Percentiles rank a stretch among this genome's conserved stretches.
Conservation (phyloP, 176 grass and related monocot genomes). For the Cymbopogon citratus region DNA sequence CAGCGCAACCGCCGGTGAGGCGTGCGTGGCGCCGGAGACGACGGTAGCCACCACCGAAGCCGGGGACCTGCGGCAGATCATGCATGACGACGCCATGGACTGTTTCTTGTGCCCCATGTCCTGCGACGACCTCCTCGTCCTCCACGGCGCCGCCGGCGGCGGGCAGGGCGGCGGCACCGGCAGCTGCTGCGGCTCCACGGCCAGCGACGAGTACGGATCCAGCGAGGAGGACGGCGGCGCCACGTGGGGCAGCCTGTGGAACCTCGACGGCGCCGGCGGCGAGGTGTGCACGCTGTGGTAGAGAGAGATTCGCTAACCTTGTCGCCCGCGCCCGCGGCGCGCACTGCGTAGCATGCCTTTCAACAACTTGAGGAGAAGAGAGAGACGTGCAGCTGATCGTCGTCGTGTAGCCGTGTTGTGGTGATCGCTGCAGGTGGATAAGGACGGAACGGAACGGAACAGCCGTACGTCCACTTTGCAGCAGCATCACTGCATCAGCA, state of each 20-base stretch:
- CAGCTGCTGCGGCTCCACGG: conserved; percentile 37
- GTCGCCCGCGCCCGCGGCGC: no score
- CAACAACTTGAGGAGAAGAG: not conserved
- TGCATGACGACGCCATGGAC: conserved; percentile 41
- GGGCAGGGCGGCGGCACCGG: not conserved
- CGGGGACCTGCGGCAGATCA: conserved; percentile 21
- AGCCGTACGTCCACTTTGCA: conserved; percentile 28
- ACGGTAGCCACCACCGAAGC: not conserved
- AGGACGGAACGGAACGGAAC: conserved; percentile 4
- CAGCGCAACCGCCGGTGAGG: not conserved
- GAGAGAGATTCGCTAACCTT: not conserved
- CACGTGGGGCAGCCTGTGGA: conserved; percentile 89
- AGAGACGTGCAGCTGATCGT: not conserved
- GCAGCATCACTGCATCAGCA: not conserved
- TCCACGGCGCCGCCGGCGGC: conserved; percentile 13
- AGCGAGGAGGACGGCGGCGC: conserved; percentile 47
- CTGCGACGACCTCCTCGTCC: conserved; percentile 29
- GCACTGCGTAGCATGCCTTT: not conserved
- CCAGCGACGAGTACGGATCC: conserved; percentile 47
- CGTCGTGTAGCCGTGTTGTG: not conserved
- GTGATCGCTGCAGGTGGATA: conserved; percentile 1
- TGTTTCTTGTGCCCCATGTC: conserved; percentile 50
- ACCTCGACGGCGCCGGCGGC: conserved; percentile 47
- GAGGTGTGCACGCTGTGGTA: conserved; percentile 30
- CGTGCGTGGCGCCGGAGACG: not conserved